A percentile compares a stretch with the other conserved stretches of the same genome.
Evolutionary conservation across 805 yeast species (phyloP).

Genomic region (Priceomyces castillae): DNA sequence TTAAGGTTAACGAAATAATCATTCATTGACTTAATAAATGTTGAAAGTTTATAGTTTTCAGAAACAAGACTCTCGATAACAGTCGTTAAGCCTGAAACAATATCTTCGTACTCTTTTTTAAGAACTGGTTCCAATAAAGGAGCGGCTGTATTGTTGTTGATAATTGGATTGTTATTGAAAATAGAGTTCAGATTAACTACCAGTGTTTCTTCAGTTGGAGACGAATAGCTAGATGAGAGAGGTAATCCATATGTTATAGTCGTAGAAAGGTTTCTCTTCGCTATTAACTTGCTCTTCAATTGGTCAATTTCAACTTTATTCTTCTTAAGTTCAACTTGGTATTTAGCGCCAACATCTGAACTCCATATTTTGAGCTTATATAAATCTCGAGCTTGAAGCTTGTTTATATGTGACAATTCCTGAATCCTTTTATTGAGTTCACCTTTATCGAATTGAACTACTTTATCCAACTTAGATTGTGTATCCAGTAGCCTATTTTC

Average conservation of each 20-base stretch:
- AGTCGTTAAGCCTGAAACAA: constrained; percentile 31
- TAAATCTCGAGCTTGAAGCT: constrained; percentile 29
- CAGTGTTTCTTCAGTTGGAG: constrained; percentile 4
- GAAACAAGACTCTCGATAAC: constrained; percentile 33
- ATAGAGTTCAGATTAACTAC: constrained; percentile 23
- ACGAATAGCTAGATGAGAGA: constrained; percentile 4
- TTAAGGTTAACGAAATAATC: constrained; percentile 28
- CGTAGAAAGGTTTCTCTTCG: constrained; percentile 29
- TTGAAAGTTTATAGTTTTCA: constrained; percentile 37
- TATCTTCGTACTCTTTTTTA: constrained; percentile 28
- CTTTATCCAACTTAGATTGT: constrained; percentile 16
- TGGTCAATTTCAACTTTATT: constrained; percentile 30
- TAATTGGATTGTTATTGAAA: constrained; percentile 31
- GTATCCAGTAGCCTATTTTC: constrained; percentile 17
- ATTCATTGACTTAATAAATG: constrained; percentile 27
- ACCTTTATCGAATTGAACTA: constrained; percentile 20
- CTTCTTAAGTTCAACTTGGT: constrained; percentile 34
- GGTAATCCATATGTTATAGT: constrained; percentile 28
- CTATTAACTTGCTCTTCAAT: constrained; percentile 34
- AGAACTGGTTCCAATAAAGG: constrained; percentile 13
- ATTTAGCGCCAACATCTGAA: constrained; percentile 29
- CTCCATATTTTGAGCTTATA: constrained; percentile 26
- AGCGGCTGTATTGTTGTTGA: constrained; percentile 18
- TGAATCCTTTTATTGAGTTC: constrained; percentile 14
- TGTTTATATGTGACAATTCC: constrained; percentile 18